Percentiles rank a stretch among this genome's conserved stretches.
These are phyloP conservation scores for Amoebophrya sp. DNA, from an alignment of 169 alveolate genomes.

Conservation along the genomic window DNA sequence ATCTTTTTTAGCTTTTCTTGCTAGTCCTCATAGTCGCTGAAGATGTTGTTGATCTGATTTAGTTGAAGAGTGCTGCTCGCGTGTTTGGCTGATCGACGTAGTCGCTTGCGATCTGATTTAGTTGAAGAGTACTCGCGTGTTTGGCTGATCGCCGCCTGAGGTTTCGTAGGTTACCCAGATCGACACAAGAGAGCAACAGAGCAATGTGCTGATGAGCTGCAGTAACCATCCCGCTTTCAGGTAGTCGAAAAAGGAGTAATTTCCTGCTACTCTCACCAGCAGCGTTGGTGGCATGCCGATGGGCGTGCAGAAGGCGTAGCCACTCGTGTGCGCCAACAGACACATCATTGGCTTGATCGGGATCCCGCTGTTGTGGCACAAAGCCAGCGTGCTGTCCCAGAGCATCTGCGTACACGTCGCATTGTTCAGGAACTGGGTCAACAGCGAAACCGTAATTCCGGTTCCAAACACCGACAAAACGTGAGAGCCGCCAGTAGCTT, in stretches of 20 bases:
- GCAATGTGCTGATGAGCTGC: not conserved
- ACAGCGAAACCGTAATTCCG: not conserved
- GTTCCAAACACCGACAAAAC: not conserved
- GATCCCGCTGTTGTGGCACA: not conserved
- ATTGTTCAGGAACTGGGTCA: slow-evolving; percentile 11
- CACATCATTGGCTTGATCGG: not conserved
- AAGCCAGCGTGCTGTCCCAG: not conserved
- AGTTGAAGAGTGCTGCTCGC: no score
- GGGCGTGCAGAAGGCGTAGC: slow-evolving; percentile 18
- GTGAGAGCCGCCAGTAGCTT: not conserved
- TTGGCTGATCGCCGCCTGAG: no score
- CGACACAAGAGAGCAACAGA: not conserved
- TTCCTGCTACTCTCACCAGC: not conserved
- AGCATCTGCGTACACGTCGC: slow-evolving; percentile 21
- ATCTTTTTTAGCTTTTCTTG: no score
- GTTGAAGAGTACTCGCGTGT: no score
- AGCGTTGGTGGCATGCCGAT: slow-evolving; percentile 7
- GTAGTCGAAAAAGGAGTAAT: not conserved
- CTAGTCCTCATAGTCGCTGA: no score
- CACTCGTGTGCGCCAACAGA: not conserved
- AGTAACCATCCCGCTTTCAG: not conserved
- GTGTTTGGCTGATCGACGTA: no score
- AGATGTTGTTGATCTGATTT: no score
- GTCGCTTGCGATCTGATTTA: no score
- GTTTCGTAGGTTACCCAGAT: not conserved